Percentiles rank a stretch among this genome's conserved stretches.
These are phyloP conservation scores for Populus simonii DNA, from an alignment of 345 rosid genomes.

Conservation along the genomic window DNA sequence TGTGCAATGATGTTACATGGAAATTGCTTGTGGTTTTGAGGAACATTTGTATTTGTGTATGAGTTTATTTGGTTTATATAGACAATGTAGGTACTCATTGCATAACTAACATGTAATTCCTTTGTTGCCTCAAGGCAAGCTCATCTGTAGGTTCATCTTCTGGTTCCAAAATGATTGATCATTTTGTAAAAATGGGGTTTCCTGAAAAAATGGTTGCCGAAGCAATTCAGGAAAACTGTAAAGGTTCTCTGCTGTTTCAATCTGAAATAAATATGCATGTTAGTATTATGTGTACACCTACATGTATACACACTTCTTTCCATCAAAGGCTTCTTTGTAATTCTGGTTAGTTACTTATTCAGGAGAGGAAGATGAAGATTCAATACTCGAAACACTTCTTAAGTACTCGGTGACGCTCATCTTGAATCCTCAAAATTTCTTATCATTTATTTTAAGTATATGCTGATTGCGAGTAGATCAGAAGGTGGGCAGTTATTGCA, in stretches of 20 bases:
- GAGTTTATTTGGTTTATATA: neutral
- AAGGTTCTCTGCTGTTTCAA: neutral
- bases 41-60: neutral
- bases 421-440: conserved; percentile 1
- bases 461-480: neutral
- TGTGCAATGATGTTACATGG: neutral
- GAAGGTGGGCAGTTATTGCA: neutral
- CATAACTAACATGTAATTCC: conserved; percentile 3
- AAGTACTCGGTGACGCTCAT: conserved; percentile 44
- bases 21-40: neutral
- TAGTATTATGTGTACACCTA: neutral
- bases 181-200: conserved; percentile 76
- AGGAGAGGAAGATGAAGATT: conserved; percentile 50
- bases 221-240: conserved; percentile 69
- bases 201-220: conserved; percentile 52
- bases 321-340: conserved; percentile 13
- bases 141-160: conserved; percentile 45
- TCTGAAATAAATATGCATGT: neutral
- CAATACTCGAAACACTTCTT: conserved; percentile 53
- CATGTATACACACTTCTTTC: neutral
- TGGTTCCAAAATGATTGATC: conserved; percentile 46
- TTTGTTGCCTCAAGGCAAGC: conserved; percentile 42
- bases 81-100: neutral
- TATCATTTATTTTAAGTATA: neutral
- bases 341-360: conserved; percentile 15